Conservation (phyloP, 345 rosid species). For the Euphorbia pulcherrima region DNA sequence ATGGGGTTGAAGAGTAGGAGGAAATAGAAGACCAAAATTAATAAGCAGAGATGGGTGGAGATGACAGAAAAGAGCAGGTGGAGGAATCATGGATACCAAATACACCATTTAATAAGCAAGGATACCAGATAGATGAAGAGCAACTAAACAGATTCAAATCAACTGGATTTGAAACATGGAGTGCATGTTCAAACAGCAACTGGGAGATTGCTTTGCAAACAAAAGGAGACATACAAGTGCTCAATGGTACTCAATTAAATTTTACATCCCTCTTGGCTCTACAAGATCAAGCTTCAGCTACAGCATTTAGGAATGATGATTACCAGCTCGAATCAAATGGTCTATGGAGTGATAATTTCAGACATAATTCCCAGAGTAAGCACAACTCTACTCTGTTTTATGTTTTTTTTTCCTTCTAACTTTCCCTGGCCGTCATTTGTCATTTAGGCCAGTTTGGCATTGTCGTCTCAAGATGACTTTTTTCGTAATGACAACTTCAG, state of each 20-base stretch:
- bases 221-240: constrained; percentile 1
- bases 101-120: constrained; percentile 37
- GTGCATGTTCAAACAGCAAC: constrained; percentile 10
- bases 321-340: neutral
- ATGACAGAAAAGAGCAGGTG: constrained; percentile 25
- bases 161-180: constrained; percentile 15
- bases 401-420: neutral
- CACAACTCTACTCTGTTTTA: neutral
- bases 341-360: constrained; percentile 14
- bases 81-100: constrained; percentile 46
- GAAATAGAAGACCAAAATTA: neutral
- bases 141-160: constrained; percentile 25
- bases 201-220: constrained; percentile 4
- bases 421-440: no score
- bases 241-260: constrained; percentile 16
- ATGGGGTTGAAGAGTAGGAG: neutral
- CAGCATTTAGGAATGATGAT: constrained; percentile 2
- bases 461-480: no score
- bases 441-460: no score
- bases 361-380: constrained; percentile 28
- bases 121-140: constrained; percentile 14
- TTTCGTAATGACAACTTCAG: no score
- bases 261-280: constrained; percentile 49
- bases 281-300: constrained; percentile 41
- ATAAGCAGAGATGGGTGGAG: constrained; percentile 18